Conservation (phyloP, 2,329 filamentous ascomycete species). For the Aspergillus arachidicola region DNA sequence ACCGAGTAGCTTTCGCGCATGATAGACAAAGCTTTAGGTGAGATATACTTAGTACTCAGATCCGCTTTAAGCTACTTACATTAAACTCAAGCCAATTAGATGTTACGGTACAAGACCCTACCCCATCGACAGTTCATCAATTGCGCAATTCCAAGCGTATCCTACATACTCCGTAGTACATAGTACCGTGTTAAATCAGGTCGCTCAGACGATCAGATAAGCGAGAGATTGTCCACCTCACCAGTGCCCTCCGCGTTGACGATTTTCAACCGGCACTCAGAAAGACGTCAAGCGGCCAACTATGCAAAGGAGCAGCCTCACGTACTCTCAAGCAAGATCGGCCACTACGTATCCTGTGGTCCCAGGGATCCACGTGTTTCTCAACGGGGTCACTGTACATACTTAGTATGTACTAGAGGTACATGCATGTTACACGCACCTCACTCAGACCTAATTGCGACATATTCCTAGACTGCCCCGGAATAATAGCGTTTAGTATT, state of each 20-base stretch:
- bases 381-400: not conserved
- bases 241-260: not conserved
- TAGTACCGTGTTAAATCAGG: not conserved
- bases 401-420: not conserved
- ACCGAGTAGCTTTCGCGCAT: not conserved
- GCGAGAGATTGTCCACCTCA: not conserved
- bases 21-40: not conserved
- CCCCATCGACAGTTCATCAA: constrained; percentile 1
- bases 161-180: too few species aligned
- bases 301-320: not conserved
- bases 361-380: not conserved
- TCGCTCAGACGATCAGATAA: not conserved
- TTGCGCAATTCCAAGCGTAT: not conserved
- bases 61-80: constrained; percentile 1
- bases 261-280: not conserved
- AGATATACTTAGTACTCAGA: not conserved
- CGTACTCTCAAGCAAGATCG: not conserved
- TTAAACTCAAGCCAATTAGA: not conserved
- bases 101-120: not conserved
- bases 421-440: not conserved
- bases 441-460: not conserved
- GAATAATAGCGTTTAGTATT: not conserved
- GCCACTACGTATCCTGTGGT: not conserved
- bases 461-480: not conserved
- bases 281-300: not conserved